phyloP scores from a whole-genome alignment of 2,329 filamentous ascomycete genomes.

The Aspergillus bombycis region DNA sequence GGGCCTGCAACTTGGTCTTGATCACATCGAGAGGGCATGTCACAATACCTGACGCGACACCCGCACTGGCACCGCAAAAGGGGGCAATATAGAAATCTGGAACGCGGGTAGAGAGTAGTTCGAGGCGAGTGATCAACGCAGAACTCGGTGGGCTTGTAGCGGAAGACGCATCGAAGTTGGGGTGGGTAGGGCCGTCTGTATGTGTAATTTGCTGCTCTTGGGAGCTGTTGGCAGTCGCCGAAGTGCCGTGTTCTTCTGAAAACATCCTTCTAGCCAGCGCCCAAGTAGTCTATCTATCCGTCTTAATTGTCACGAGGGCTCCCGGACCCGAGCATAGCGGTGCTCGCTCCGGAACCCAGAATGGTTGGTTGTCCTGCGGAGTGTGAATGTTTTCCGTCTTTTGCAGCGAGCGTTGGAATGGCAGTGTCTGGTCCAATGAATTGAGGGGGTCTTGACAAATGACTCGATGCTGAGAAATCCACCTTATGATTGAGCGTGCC shows the following conservation, averaged over 20 bases:
- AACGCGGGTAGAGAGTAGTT: slow-evolving; percentile 50
- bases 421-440: slow-evolving; percentile 4
- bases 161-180: slow-evolving; percentile 30
- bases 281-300: slow-evolving; percentile 39
- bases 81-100: slow-evolving; percentile 71
- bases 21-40: slow-evolving; percentile 98
- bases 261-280: slow-evolving; percentile 46
- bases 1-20: slow-evolving; percentile 96
- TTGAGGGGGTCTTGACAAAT: slow-evolving; percentile 12
- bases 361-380: slow-evolving; percentile 21
- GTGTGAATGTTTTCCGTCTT: slow-evolving; percentile 10
- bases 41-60: slow-evolving; percentile 89
- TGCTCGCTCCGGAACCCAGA: slow-evolving; percentile 45
- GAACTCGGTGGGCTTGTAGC: slow-evolving; percentile 33
- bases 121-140: slow-evolving; percentile 39
- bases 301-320: slow-evolving; percentile 44
- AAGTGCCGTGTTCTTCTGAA: slow-evolving; percentile 47
- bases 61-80: slow-evolving; percentile 82
- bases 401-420: slow-evolving; percentile 5
- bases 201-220: slow-evolving; percentile 32
- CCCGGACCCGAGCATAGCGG: slow-evolving; percentile 46
- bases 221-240: slow-evolving; percentile 35
- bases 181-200: slow-evolving; percentile 26
- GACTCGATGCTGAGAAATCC: slow-evolving; percentile 32
- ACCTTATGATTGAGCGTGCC: slow-evolving; percentile 29